These are phyloP conservation scores for Prunus salicina DNA, from an alignment of 306 rosid genomes.

Conservation along the genomic window DNA sequence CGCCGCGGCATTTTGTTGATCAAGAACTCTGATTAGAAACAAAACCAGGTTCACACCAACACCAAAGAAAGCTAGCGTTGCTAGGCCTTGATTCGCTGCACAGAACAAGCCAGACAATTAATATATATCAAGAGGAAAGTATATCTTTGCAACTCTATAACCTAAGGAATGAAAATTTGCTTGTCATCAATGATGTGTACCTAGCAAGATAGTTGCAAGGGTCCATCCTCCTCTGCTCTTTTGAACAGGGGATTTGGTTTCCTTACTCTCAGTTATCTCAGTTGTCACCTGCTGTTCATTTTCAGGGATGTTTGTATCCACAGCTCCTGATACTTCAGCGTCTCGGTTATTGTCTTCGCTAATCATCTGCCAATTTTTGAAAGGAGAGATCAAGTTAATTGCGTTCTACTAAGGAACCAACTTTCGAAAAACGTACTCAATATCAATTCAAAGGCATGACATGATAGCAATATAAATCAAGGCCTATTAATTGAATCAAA, in stretches of 20 bases:
- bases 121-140: background rate
- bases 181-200: background rate
- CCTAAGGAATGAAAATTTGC: background rate
- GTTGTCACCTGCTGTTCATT: background rate
- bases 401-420: background rate
- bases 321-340: background rate
- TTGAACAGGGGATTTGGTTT: background rate
- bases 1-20: constrained; percentile 24
- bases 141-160: background rate
- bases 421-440: too few relatives aligned
- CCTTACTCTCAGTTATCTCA: background rate
- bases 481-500: background rate
- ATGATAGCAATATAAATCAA: too few relatives aligned
- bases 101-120: background rate
- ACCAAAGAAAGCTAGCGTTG: constrained; percentile 35
- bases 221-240: constrained; percentile 34
- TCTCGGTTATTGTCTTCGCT: background rate
- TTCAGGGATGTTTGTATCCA: background rate
- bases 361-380: constrained; percentile 8
- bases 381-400: too few relatives aligned
- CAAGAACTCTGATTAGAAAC: constrained; percentile 33
- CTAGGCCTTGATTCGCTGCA: constrained; percentile 34
- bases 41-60: constrained; percentile 39
- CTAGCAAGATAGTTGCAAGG: constrained; percentile 19
- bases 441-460: too few relatives aligned